Conservation (phyloP, 139 green algal genomes). For the Chlorella sp. region DNA sequence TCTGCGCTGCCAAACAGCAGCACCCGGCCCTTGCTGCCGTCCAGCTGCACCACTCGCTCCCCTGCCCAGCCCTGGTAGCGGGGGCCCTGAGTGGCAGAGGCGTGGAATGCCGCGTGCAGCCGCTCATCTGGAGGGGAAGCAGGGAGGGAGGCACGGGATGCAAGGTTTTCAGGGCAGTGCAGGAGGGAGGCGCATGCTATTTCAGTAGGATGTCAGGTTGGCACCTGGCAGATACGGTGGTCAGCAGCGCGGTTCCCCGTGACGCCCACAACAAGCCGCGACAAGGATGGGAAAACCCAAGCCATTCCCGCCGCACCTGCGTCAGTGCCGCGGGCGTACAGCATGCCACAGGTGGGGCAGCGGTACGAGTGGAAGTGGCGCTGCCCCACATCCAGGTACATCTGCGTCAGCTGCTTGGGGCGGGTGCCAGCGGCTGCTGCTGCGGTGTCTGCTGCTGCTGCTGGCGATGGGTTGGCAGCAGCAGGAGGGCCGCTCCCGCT, state of each 20-base stretch:
- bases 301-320: not conserved
- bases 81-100: not conserved
- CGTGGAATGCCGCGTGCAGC: slow-evolving; percentile 50
- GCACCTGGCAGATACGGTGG: too few species aligned
- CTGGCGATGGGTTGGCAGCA: not conserved
- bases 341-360: slow-evolving; percentile 51
- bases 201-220: not conserved
- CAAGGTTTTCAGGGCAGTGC: not conserved
- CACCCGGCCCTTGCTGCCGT: slow-evolving; percentile 15
- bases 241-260: too few species aligned
- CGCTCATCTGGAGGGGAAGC: slow-evolving; percentile 44
- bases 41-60: slow-evolving; percentile 5
- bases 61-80: slow-evolving; percentile 32
- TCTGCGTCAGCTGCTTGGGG: slow-evolving; percentile 6
- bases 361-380: slow-evolving; percentile 46
- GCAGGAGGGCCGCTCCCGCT: not conserved
- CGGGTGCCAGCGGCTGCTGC: not conserved
- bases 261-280: too few species aligned
- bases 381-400: slow-evolving; percentile 59
- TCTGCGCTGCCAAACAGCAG: slow-evolving; percentile 16
- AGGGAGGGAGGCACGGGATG: not conserved
- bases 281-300: too few species aligned
- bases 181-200: not conserved
- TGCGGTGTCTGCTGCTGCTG: not conserved
- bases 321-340: slow-evolving; percentile 48